phyloP scores from a whole-genome alignment of 768 basidiomycete genomes.

The Suillus paluster region DNA sequence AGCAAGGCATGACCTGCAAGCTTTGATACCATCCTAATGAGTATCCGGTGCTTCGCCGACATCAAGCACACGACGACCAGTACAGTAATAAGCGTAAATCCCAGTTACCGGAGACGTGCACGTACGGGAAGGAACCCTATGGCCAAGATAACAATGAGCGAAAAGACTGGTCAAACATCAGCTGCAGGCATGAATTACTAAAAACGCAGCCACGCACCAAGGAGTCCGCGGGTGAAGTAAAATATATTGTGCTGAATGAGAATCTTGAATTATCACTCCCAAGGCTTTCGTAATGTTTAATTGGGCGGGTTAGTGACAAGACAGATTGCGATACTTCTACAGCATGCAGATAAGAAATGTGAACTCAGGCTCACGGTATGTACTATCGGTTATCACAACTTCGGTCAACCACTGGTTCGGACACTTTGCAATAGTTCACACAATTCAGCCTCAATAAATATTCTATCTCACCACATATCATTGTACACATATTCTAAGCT shows the following conservation, averaged over 20 bases:
- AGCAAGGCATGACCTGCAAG: constrained; percentile 10
- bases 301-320: neutral
- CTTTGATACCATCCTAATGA: neutral
- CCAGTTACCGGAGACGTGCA: neutral
- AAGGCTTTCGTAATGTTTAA: constrained; percentile 1
- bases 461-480: no score
- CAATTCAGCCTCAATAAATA: no score
- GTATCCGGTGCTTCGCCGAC: neutral
- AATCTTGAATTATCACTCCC: neutral
- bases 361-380: constrained; percentile 7
- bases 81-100: neutral
- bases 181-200: neutral
- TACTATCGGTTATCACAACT: no score
- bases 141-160: constrained; percentile 2
- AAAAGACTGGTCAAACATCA: constrained; percentile 4
- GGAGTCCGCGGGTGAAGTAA: constrained; percentile 8
- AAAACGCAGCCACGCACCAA: neutral
- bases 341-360: neutral
- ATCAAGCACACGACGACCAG: neutral
- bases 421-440: no score
- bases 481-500: no score
- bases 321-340: constrained; percentile 7
- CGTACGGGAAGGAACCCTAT: constrained; percentile 1
- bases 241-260: constrained; percentile 12
- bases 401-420: no score